These are phyloP conservation scores for Vaccinium myrtillus DNA, from an alignment of 148 eudicot genomes.

Conservation along the genomic window DNA sequence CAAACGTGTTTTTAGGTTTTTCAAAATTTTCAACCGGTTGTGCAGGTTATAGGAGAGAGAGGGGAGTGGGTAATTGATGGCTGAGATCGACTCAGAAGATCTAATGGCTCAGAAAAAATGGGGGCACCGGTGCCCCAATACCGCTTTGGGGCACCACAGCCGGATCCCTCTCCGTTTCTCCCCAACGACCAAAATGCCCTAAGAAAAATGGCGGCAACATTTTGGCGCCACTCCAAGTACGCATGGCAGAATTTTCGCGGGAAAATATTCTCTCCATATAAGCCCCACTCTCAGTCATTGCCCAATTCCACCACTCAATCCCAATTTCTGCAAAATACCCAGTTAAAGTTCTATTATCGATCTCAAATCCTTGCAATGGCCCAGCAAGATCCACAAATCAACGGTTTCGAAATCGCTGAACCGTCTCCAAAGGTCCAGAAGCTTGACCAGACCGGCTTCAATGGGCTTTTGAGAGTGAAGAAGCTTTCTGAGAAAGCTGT, in stretches of 20 bases:
- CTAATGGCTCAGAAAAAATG: no score
- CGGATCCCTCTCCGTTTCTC: no score
- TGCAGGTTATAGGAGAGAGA: no score
- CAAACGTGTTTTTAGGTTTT: no score
- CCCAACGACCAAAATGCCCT: constrained; percentile 9
- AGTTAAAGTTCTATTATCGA: no score
- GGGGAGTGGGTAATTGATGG: no score
- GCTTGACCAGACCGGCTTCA: constrained; percentile 35
- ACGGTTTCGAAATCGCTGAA: constrained; percentile 36
- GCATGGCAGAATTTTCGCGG: neutral
- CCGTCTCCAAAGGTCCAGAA: constrained; percentile 57
- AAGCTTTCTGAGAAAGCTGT: constrained; percentile 80
- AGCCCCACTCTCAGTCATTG: neutral
- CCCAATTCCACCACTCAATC: neutral
- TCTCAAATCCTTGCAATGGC: constrained; percentile 36
- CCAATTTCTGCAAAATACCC: neutral
- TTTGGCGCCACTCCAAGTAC: constrained; percentile 36
- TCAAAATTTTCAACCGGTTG: no score
- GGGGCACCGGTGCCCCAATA: no score
- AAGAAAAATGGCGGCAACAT: constrained; percentile 40
- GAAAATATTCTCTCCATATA: neutral
- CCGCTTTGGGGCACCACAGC: no score
- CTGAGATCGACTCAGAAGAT: no score
- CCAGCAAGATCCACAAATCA: constrained; percentile 21
- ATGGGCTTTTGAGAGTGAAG: constrained; percentile 46